Base-by-base conservation (phyloP, 2,329 filamentous ascomycete species). In the Pyrenochaeta sp. region DNA sequence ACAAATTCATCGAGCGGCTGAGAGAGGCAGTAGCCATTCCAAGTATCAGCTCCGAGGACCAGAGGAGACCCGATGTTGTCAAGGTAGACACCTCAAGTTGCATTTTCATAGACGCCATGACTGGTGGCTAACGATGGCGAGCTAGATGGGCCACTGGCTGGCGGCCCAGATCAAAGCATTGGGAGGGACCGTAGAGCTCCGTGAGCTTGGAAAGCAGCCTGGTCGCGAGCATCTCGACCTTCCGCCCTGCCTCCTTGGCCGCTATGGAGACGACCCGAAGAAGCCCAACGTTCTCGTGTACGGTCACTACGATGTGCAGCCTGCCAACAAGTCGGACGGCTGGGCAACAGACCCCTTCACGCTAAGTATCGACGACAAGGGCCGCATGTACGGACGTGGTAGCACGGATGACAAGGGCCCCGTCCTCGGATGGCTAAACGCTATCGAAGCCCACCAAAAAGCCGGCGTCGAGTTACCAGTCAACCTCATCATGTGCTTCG, bases 401-500 rank as follows among this genome's bases (percentile, higher is more conserved):
- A 90, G 91, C 72, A 99, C 95, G 30, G 95, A 99, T 74, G 95
- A 99, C 81, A 99, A 99, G 83, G 95, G 95, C 1, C 95, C 95
- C 15, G 94, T 99, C 21, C 83, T 99, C 50, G 95, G 95, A 67
- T 99, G 95, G 95, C 78, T 99, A 66, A 99, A 99, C 75, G 93
- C 93, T 64, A 98, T 99, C 63, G 93, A 99, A 80, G 93, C 95
- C 36, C 95, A 99, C 82, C 89, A 97, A 78, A 95, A 96, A 83
- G 92, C 93, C 31, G 91, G 91, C 51, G 83, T 98, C 40, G 94
- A 97, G 45, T 92, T 99, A 75, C 95, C 95, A 7, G 95, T 99
- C 72, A 99, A 99, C 81, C 84, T 99, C 63, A 86, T 99, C 61
- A 98, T 97, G 91, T 99, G 95, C 83, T 98, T 99, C 68, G 95